phyloP scores from a whole-genome alignment of 352 stramenopile species.

The Globisporangium sylvaticum region DNA sequence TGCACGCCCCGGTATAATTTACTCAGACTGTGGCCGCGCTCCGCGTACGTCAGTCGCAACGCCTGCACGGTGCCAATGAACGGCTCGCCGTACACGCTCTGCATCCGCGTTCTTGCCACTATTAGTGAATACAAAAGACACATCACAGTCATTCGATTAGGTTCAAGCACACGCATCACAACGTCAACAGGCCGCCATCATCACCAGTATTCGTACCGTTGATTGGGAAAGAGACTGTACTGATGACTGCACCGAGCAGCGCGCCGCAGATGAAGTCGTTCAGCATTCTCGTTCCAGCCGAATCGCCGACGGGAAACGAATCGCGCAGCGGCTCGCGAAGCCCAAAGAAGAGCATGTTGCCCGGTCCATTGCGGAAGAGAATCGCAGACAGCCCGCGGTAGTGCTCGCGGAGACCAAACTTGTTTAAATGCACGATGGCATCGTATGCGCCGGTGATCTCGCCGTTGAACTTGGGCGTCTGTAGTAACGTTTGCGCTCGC shows the following conservation, averaged over 20 bases:
- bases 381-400: conserved; percentile 81
- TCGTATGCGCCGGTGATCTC: conserved; percentile 76
- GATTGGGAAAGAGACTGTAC: conserved; percentile 80
- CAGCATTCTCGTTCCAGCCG: conserved; percentile 36
- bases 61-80: conserved; percentile 59
- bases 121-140: not conserved
- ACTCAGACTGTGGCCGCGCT: conserved; percentile 56
- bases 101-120: conserved; percentile 82
- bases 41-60: conserved; percentile 62
- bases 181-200: no score
- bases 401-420: conserved; percentile 73
- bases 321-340: conserved; percentile 71
- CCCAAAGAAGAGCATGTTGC: conserved; percentile 86
- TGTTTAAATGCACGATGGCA: conserved; percentile 75
- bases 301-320: conserved; percentile 49
- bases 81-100: conserved; percentile 67
- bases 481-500: conserved; percentile 80
- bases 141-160: not conserved
- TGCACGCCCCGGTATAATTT: conserved; percentile 81
- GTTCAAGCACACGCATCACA: not conserved
- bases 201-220: conserved; percentile 43
- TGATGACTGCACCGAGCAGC: conserved; percentile 80
- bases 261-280: conserved; percentile 86
- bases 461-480: conserved; percentile 85
- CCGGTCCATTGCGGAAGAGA: conserved; percentile 78